Evolutionary conservation across 1,284 basidiomycete species (phyloP), one percentile per base, ranked within the genome.

Genomic region (Mrakiaceae sp.): DNA sequence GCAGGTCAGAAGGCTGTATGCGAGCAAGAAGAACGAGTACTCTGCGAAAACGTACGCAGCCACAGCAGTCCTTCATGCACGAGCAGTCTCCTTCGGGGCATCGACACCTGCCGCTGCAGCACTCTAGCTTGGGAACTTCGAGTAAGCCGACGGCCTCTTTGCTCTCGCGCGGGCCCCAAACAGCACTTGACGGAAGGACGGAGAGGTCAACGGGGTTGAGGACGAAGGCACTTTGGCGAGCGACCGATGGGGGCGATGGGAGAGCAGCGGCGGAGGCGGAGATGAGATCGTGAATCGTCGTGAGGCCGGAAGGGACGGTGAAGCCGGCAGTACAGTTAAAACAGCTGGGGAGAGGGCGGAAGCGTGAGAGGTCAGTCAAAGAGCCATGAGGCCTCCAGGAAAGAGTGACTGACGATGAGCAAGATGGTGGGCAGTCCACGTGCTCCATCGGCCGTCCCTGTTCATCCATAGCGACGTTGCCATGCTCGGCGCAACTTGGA

Each of bases 11-110:
- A 27, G 27, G 27, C 27, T 27, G 27, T 27, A 27, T 27, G 27
- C 27, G 27, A 27, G 27, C 27, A 27, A 12, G 40, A 7, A 16
- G 16, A 27, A 43, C 1, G 12, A 8, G 8, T 44, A 52, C 14
- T 14, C 9, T 12, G 3, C 7, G 46, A 10, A 46, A 0, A 51
- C 49, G n/a, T n/a, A 64, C 60, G 53, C 76, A 78, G 8, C 76
- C 76, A 64, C 77, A 78, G 67, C 76, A 77, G 5, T 76, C 74
- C 53, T 71, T 71, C 60, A 74, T 71, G 67, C 77, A 78, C 8
- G 70, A 70, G 66, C 77, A 78, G 52, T 74, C 66, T 3, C 75
- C 76, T 0, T 74, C 72, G 2, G 71, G 47, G 65, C 77, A 77
- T 64, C 74, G 73, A 66, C 77, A 78, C 55, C 51, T 63, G 53